Percentiles rank a stretch among this genome's conserved stretches.
These are phyloP conservation scores for Cynara cardunculus DNA, from an alignment of 129 eudicot genomes.

Conservation along the genomic window DNA sequence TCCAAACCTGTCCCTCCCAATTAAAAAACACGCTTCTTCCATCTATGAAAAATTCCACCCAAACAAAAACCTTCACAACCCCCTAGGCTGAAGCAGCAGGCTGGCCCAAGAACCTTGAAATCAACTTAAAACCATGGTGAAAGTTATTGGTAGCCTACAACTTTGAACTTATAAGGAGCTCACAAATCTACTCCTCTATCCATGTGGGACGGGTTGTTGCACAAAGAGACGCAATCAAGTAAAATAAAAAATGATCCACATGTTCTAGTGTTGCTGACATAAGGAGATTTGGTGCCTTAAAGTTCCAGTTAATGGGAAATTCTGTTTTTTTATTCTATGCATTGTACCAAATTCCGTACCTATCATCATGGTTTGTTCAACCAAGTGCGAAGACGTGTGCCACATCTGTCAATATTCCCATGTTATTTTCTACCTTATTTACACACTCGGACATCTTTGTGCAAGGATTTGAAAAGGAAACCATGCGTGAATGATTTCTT, in stretches of 20 bases:
- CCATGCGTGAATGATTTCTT: constrained; percentile 2
- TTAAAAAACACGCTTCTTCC: no score
- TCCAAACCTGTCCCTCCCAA: no score
- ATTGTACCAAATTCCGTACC: constrained; percentile 35
- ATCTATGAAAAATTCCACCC: no score
- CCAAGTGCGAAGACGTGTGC: constrained; percentile 21
- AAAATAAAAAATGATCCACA: neutral
- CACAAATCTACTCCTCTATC: no score
- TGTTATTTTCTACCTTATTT: no score
- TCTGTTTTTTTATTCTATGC: constrained; percentile 17
- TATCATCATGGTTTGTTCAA: constrained; percentile 22
- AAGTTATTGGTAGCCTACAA: no score
- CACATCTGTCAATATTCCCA: neutral
- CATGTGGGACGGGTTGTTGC: no score
- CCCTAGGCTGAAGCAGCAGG: no score
- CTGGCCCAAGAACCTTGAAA: no score
- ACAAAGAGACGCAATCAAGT: constrained; percentile 8
- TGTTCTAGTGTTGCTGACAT: constrained; percentile 27
- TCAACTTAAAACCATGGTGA: no score
- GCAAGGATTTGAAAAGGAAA: constrained; percentile 1
- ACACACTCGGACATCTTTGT: constrained; percentile 6
- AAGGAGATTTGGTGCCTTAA: constrained; percentile 21
- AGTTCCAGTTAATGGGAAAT: constrained; percentile 26
- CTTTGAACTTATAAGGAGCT: no score
- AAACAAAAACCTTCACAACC: no score